These are phyloP conservation scores for Didymella segeticola DNA, from an alignment of 2,329 filamentous ascomycete species.

Conservation along the genomic window DNA sequence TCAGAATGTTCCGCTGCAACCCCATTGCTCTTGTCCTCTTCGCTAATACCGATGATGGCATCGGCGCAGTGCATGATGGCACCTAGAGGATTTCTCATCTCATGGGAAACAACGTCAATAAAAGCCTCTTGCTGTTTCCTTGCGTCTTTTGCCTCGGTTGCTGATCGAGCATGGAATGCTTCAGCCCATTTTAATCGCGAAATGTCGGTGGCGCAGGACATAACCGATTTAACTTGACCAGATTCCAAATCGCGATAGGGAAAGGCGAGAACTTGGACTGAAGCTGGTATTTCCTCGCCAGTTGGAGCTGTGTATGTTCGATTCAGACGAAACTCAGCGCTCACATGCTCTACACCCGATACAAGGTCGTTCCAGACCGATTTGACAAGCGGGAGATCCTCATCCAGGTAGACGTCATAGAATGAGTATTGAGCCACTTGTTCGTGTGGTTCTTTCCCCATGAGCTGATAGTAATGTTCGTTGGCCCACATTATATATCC, in stretches of 20 bases:
- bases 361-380: conserved; percentile 25
- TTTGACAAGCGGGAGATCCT: conserved; percentile 23
- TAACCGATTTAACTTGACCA: conserved; percentile 34
- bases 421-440: conserved; percentile 13
- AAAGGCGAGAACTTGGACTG: conserved; percentile 33
- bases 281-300: conserved; percentile 28
- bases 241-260: conserved; percentile 28
- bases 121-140: conserved; percentile 44
- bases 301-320: conserved; percentile 28
- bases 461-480: conserved; percentile 31
- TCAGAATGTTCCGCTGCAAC: conserved; percentile 20
- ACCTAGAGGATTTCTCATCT: conserved; percentile 52
- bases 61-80: conserved; percentile 54
- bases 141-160: conserved; percentile 43
- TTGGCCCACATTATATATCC: conserved; percentile 36
- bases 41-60: conserved; percentile 42
- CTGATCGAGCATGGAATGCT: conserved; percentile 39
- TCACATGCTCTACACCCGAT: conserved; percentile 26
- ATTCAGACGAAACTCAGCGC: conserved; percentile 29
- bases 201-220: conserved; percentile 46
- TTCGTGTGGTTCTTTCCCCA: conserved; percentile 16
- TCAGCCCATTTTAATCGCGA: conserved; percentile 44
- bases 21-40: conserved; percentile 21
- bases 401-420: conserved; percentile 29
- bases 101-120: conserved; percentile 47